Evolutionary conservation across 2,329 filamentous ascomycete species (phyloP), one percentile per base, ranked within the genome.

Genomic region (Cladosporium phlei): DNA sequence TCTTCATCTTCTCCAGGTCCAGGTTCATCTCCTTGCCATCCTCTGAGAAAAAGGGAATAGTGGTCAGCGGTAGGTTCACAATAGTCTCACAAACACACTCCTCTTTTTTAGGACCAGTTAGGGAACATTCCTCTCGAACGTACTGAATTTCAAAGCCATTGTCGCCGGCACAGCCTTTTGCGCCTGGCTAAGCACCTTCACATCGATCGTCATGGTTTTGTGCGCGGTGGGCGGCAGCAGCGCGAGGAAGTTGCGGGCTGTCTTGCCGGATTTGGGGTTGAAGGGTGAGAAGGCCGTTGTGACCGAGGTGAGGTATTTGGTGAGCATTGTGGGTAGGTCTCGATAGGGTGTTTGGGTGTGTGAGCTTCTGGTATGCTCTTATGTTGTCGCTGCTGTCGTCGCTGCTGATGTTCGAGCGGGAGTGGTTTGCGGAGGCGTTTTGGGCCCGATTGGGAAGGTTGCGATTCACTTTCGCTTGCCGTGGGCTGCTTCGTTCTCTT

Each of bases 251-350:
- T 95, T 77, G 33, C 93, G 84, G 29, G 88, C 90, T 19, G 90
- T 85, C 63, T 88, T 89, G 52, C 65, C 65, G 39, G 88, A 83
- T 65, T 78, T 76, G 19, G 78, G 70, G 21, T 82, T 85, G 78
- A 97, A 97, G 29, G 93, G 91, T 70, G 95, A 95, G 81, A 97
- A 96, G 66, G 81, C 82, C 55, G 88, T 85, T 60, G 78, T 82
- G 60, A 97, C 82, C 66, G 88, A 81, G 66, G 89, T 91, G 67
- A 94, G 79, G 73, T 88, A 93, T 65, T 83, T 82, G 50, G 86
- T 91, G 52, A 93, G 87, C 88, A 93, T 93, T 59, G 62, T 65
- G 65, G 68, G 58, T 19, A 17, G 21, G 5, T 21, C 25, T 32
- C n/a, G 8, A 4, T 20, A 4, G 6, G 30, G 7, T 11, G n/a